A percentile compares a stretch with the other conserved stretches of the same genome.
phyloP scores from a whole-genome alignment of 1,284 basidiomycete genomes.

The Marasmius tenuissimus region DNA sequence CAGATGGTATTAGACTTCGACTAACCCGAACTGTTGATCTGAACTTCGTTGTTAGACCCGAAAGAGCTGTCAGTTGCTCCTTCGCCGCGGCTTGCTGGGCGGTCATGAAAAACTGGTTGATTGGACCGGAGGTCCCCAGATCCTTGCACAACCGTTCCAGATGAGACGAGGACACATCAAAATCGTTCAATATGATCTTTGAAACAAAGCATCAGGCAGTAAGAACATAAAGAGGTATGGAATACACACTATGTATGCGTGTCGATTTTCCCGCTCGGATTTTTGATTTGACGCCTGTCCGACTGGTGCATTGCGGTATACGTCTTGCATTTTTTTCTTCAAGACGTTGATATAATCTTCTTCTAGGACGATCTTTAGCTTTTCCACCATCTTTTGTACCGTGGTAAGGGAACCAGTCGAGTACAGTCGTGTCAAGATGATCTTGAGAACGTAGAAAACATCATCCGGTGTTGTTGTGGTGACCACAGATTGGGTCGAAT shows the following conservation, averaged over 20 bases:
- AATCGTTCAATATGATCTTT: constrained; percentile 85
- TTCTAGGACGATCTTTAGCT: constrained; percentile 75
- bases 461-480: constrained; percentile 86
- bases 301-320: constrained; percentile 61
- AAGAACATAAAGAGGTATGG: background rate
- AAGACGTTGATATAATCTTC: constrained; percentile 78
- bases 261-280: constrained; percentile 75
- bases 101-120: constrained; percentile 72
- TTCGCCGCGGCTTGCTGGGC: constrained; percentile 54
- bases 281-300: constrained; percentile 61
- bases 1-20: constrained; percentile 11
- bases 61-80: constrained; percentile 48
- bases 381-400: constrained; percentile 59
- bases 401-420: constrained; percentile 68
- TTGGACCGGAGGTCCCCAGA: constrained; percentile 50
- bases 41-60: constrained; percentile 61
- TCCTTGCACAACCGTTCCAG: constrained; percentile 81
- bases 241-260: constrained; percentile 73
- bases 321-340: constrained; percentile 81
- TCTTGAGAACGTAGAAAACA: constrained; percentile 91
- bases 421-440: constrained; percentile 73
- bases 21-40: constrained; percentile 70
- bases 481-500: constrained; percentile 61
- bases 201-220: background rate
- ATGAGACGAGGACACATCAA: constrained; percentile 86